A percentile compares a stretch with the other conserved stretches of the same genome.
phyloP scores from a whole-genome alignment of 2,329 filamentous ascomycete genomes.

The Ophiostoma sp. region DNA sequence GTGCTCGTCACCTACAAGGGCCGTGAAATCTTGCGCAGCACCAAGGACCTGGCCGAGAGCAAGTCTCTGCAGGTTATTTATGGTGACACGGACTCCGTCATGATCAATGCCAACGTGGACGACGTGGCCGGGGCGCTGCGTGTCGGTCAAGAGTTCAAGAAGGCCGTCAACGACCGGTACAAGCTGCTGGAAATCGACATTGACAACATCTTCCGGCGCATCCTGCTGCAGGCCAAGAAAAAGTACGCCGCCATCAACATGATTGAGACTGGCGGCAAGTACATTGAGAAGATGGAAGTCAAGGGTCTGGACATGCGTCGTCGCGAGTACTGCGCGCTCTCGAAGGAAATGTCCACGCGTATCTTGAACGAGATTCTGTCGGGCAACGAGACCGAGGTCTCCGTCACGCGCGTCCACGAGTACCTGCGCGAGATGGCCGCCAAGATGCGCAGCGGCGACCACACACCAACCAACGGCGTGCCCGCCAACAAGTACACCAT shows the following conservation, averaged over 20 bases:
- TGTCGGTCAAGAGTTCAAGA: conserved; percentile 93
- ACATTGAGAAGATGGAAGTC: conserved; percentile 91
- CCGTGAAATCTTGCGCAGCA: conserved; percentile 93
- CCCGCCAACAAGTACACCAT: conserved; percentile 91
- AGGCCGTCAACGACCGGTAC: conserved; percentile 90
- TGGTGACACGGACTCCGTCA: conserved; percentile 98
- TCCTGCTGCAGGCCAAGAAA: conserved; percentile 95
- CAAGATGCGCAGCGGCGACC: conserved; percentile 78
- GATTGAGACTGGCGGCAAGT: conserved; percentile 84
- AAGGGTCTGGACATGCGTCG: conserved; percentile 98
- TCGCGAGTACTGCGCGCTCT: conserved; percentile 92
- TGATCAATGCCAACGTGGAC: conserved; percentile 99
- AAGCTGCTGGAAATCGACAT: conserved; percentile 94
- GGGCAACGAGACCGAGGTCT: conserved; percentile 85
- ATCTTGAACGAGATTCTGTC: conserved; percentile 94
- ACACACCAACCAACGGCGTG: conserved; percentile 40
- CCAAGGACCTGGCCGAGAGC: conserved; percentile 91
- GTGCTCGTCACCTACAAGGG: conserved; percentile 97
- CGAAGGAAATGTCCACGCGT: conserved; percentile 88
- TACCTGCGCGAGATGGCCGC: conserved; percentile 80
- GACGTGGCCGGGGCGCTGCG: conserved; percentile 87
- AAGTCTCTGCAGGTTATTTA: conserved; percentile 94
- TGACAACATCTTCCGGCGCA: conserved; percentile 92
- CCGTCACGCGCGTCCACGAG: conserved; percentile 88
- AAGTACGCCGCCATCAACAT: conserved; percentile 98